Percentiles rank a stretch among this genome's conserved stretches.
phyloP scores from a whole-genome alignment of 1,139 yeast species.

The Lodderomyces parapsilosis region DNA sequence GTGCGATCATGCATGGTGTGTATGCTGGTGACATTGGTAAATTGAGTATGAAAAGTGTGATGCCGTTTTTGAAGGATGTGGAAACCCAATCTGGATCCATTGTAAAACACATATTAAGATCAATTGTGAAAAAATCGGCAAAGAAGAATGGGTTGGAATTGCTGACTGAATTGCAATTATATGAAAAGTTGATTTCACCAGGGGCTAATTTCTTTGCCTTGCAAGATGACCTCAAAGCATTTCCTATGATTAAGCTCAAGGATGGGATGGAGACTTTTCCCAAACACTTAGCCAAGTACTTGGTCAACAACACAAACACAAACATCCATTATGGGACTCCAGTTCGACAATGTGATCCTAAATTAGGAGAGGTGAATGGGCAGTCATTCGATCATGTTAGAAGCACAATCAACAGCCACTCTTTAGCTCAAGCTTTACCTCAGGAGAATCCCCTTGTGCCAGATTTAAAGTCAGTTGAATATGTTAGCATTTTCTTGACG shows the following conservation, averaged over 20 bases:
- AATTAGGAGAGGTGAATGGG: conserved; percentile 16
- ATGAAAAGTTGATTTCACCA: conserved; percentile 36
- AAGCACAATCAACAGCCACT: conserved; percentile 50
- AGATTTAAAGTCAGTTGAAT: conserved; percentile 30
- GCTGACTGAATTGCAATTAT: conserved; percentile 22
- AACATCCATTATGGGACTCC: conserved; percentile 27
- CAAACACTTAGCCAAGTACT: conserved; percentile 30
- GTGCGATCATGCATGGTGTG: conserved; percentile 86
- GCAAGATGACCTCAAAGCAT: conserved; percentile 35
- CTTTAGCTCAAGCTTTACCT: conserved; percentile 24
- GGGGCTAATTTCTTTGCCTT: conserved; percentile 34
- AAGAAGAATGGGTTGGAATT: conserved; percentile 14
- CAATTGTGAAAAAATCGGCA: conserved; percentile 8
- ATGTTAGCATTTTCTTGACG: conserved; percentile 57
- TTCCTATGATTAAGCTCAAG: conserved; percentile 52
- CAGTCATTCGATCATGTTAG: conserved; percentile 51
- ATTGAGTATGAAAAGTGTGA: conserved; percentile 62
- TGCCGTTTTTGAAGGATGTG: conserved; percentile 50
- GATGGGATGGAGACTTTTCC: conserved; percentile 60
- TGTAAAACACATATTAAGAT: conserved; percentile 30
- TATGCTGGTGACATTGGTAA: conserved; percentile 81
- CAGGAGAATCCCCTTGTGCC: conserved; percentile 16
- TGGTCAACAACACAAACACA: conserved; percentile 42
- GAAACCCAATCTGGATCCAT: conserved; percentile 67
- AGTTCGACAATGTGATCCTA: conserved; percentile 21